Evolutionary conservation across 2,329 filamentous ascomycete species (phyloP).

Genomic region (Botryosphaeria dothidea): DNA sequence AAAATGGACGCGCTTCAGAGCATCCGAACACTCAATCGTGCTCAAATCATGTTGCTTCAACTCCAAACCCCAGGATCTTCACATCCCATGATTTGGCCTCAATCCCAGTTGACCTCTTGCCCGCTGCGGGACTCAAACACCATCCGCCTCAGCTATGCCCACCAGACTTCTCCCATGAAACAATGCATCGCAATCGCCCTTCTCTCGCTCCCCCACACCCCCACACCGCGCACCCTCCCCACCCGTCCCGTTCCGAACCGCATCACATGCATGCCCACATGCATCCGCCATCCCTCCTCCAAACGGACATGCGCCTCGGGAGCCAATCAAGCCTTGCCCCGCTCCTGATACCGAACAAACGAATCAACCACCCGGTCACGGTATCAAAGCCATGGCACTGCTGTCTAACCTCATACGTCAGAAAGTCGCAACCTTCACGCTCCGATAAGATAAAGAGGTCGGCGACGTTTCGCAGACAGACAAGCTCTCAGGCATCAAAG

Average conservation of each 20-base stretch:
- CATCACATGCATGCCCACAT: constrained; percentile 10
- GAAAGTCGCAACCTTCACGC: background rate
- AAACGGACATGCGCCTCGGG: background rate
- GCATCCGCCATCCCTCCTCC: background rate
- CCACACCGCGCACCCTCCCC: background rate
- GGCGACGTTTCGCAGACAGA: background rate
- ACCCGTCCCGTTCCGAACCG: constrained; percentile 8
- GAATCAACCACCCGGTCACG: background rate
- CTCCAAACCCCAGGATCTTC: background rate
- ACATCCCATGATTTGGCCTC: background rate
- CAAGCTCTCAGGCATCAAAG: too few species aligned
- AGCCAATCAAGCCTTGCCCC: background rate
- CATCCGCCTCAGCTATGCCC: background rate
- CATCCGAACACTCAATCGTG: background rate
- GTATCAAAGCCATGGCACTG: background rate
- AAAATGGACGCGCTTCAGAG: background rate
- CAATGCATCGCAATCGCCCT: background rate
- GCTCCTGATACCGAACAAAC: background rate
- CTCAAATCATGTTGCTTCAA: background rate
- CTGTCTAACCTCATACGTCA: background rate
- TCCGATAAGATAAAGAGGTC: background rate
- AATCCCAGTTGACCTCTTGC: background rate
- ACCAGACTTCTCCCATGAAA: background rate
- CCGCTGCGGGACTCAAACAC: background rate
- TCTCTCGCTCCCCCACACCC: background rate